phyloP scores from a whole-genome alignment of 345 rosid species.

The Raphanus raphanistrum region DNA sequence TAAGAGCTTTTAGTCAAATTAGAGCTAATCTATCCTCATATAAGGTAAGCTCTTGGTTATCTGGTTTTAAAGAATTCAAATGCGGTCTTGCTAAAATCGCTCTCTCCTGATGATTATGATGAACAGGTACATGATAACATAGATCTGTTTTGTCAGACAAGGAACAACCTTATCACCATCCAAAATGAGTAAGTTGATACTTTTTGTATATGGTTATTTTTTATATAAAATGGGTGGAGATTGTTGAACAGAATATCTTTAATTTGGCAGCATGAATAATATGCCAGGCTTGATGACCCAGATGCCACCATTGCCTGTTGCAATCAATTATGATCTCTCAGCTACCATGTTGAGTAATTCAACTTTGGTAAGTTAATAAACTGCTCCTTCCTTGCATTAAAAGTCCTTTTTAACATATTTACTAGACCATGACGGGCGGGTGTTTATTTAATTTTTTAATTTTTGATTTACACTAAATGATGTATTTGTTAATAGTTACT shows the following conservation, averaged over 20 bases:
- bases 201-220: slow-evolving; percentile 18
- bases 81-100: not conserved
- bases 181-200: slow-evolving; percentile 67
- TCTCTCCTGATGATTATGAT: not conserved
- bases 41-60: slow-evolving; percentile 50
- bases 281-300: slow-evolving; percentile 89
- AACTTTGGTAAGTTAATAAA: slow-evolving; percentile 50
- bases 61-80: not conserved
- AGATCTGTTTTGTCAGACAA: slow-evolving; percentile 58
- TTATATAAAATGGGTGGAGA: slow-evolving; percentile 12
- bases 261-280: slow-evolving; percentile 63
- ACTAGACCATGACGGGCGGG: no score
- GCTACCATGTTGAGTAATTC: slow-evolving; percentile 54
- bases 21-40: slow-evolving; percentile 64
- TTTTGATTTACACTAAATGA: no score
- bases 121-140: slow-evolving; percentile 80
- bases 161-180: slow-evolving; percentile 71
- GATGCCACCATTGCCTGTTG: slow-evolving; percentile 81
- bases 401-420: no score
- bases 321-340: slow-evolving; percentile 67
- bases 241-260: slow-evolving; percentile 10
- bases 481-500: no score
- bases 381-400: not conserved
- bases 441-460: no score
- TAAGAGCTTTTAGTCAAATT: slow-evolving; percentile 66